Conservation (phyloP, 2,329 filamentous ascomycete species). For the Xylaria sp. region DNA sequence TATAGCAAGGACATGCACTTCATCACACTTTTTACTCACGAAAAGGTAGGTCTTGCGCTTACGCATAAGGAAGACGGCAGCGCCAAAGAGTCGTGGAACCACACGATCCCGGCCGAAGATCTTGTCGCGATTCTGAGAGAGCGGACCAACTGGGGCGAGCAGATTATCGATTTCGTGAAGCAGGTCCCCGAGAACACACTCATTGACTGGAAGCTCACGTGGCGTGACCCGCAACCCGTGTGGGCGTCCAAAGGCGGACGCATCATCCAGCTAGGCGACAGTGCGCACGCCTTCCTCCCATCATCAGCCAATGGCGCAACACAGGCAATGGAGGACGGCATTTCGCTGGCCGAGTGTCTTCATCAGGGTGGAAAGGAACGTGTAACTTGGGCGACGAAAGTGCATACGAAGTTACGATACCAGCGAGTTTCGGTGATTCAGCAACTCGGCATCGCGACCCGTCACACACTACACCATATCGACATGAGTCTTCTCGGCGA, state of each 20-base stretch:
- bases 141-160: constrained; percentile 29
- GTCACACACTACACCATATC: constrained; percentile 39
- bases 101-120: constrained; percentile 23
- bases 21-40: constrained; percentile 30
- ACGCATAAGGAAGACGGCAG: constrained; percentile 33
- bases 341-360: constrained; percentile 50
- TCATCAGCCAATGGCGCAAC: constrained; percentile 53
- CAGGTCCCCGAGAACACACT: constrained; percentile 44
- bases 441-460: constrained; percentile 40
- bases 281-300: constrained; percentile 53
- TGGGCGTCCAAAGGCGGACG: constrained; percentile 49
- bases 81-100: constrained; percentile 30
- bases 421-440: constrained; percentile 43
- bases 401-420: constrained; percentile 35
- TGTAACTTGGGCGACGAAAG: constrained; percentile 30
- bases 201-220: constrained; percentile 55
- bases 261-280: constrained; percentile 52
- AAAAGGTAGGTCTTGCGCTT: constrained; percentile 30
- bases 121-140: constrained; percentile 25
- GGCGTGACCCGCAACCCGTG: constrained; percentile 50
- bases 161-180: constrained; percentile 38
- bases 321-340: constrained; percentile 53
- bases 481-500: constrained; percentile 36
- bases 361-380: constrained; percentile 41
- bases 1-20: constrained; percentile 29